These are phyloP conservation scores for Plasmodium blacklocki DNA, from an alignment of 169 alveolate genomes.

Conservation along the genomic window DNA sequence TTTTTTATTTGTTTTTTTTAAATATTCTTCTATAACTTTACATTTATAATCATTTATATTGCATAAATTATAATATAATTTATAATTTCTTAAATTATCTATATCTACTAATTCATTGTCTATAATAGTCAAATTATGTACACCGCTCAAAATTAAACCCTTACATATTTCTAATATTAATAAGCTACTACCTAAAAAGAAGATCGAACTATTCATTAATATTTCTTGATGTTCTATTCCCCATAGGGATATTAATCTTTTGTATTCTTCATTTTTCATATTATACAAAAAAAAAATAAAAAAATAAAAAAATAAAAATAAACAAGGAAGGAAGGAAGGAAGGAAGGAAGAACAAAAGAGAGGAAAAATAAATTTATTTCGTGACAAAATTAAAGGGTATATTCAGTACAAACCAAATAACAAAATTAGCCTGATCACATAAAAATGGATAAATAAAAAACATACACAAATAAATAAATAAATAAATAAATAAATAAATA, in stretches of 20 bases:
- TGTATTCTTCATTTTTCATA: conserved; percentile 39
- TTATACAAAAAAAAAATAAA: neutral
- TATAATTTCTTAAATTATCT: neutral
- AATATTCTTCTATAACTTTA: conserved; percentile 19
- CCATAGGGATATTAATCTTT: conserved; percentile 49
- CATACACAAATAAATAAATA: neutral
- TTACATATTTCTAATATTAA: conserved; percentile 28
- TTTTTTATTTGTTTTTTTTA: conserved; percentile 21
- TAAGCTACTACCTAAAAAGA: conserved; percentile 33
- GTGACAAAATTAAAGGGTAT: too few species aligned
- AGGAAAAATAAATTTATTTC: too few species aligned
- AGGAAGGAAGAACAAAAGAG: too few species aligned
- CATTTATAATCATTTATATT: conserved; percentile 33
- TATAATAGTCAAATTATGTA: conserved; percentile 17
- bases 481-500: neutral
- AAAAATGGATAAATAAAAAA: neutral
- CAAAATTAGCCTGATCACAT: neutral
- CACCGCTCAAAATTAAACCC: conserved; percentile 41
- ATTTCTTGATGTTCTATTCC: conserved; percentile 57
- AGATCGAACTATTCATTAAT: conserved; percentile 25
- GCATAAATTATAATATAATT: conserved; percentile 15
- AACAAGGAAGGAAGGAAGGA: too few species aligned
- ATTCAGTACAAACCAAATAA: neutral
- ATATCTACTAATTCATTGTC: conserved; percentile 16
- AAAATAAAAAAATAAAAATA: neutral